phyloP scores from a whole-genome alignment of 176 grass and related monocot genomes.

The Alopecurus myosuroides region DNA sequence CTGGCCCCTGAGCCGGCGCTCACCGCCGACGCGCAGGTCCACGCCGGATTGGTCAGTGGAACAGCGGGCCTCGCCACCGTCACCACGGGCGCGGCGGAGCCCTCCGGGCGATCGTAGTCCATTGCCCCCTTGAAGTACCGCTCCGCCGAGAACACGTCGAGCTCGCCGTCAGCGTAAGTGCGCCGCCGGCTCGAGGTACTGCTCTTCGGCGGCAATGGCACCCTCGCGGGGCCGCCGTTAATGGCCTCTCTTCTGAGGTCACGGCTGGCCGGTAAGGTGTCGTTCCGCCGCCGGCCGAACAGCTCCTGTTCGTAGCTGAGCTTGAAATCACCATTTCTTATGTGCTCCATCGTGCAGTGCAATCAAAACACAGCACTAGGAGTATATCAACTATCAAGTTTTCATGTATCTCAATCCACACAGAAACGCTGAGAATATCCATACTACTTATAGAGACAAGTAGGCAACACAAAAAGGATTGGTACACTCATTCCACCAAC shows the following conservation, averaged over 20 bases:
- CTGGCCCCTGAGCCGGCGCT: slow-evolving; percentile 36
- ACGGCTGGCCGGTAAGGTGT: slow-evolving; percentile 42
- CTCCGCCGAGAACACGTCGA: slow-evolving; percentile 72
- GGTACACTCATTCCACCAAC: not conserved
- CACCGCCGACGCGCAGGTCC: slow-evolving; percentile 12
- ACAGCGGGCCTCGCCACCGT: not conserved
- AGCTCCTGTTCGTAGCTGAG: slow-evolving; percentile 8
- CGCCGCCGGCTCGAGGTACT: slow-evolving; percentile 23
- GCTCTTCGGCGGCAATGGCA: slow-evolving; percentile 3
- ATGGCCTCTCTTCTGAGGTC: slow-evolving; percentile 15
- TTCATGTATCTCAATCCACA: not conserved
- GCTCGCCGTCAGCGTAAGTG: slow-evolving; percentile 55
- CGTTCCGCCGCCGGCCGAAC: slow-evolving; percentile 22
- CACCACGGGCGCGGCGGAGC: not conserved
- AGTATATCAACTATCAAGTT: not conserved
- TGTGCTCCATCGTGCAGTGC: slow-evolving; percentile 16
- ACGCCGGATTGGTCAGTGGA: not conserved
- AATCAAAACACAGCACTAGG: not conserved
- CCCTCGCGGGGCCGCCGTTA: not conserved
- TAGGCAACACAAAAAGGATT: not conserved
- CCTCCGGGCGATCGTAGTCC: slow-evolving; percentile 10
- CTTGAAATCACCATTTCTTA: slow-evolving; percentile 25
- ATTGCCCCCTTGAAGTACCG: slow-evolving; percentile 61
- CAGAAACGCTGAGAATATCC: not conserved
- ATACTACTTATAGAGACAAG: slow-evolving; percentile 22